phyloP scores from a whole-genome alignment of 1,284 basidiomycete genomes.

The Ceratobasidium theobromae region DNA sequence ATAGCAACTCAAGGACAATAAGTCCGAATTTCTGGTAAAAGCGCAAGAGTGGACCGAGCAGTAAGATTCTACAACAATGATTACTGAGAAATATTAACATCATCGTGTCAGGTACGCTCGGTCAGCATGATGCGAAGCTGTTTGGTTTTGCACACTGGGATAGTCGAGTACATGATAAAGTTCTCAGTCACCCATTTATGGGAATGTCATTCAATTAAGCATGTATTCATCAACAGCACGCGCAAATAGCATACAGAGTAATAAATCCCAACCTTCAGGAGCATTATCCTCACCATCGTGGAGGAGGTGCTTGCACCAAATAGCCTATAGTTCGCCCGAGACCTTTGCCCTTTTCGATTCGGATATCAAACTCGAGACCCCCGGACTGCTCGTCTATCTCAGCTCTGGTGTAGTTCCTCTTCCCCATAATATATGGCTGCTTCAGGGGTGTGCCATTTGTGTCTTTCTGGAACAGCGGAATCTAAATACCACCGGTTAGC shows the following conservation, averaged over 20 bases:
- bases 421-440: slow-evolving; percentile 80
- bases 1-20: slow-evolving; percentile 72
- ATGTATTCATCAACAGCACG: background rate
- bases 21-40: slow-evolving; percentile 63
- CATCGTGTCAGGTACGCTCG: background rate
- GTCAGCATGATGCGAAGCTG: background rate
- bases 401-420: slow-evolving; percentile 88
- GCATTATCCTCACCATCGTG: slow-evolving; percentile 37
- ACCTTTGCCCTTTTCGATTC: slow-evolving; percentile 84
- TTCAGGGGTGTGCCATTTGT: slow-evolving; percentile 68
- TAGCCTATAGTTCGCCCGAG: slow-evolving; percentile 68
- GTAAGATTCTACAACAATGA: slow-evolving; percentile 47
- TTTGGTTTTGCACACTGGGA: no score
- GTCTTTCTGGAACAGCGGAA: slow-evolving; percentile 78
- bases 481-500: slow-evolving; percentile 45
- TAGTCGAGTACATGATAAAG: no score
- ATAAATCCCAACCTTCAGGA: background rate
- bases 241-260: slow-evolving; percentile 5
- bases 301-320: slow-evolving; percentile 39
- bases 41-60: slow-evolving; percentile 83
- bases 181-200: no score
- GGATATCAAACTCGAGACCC: slow-evolving; percentile 82
- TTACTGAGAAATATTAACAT: background rate
- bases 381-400: slow-evolving; percentile 60
- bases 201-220: background rate